These are phyloP conservation scores for Ophiostoma quercus DNA, from an alignment of 2,329 filamentous ascomycete species.

Conservation along the genomic window DNA sequence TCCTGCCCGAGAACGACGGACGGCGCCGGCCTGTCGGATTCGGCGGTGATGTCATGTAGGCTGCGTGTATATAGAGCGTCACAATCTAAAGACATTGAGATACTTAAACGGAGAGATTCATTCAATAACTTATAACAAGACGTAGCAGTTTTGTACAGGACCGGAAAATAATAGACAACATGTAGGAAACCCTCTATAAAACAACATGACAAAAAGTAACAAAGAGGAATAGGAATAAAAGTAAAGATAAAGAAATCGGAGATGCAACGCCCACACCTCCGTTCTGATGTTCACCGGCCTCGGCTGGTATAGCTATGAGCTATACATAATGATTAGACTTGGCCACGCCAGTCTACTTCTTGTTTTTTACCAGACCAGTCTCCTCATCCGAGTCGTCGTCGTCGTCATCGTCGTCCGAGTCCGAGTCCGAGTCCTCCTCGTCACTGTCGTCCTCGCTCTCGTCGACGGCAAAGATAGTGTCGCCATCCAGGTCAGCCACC, in stretches of 20 bases:
- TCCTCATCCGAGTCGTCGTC: conserved; percentile 60
- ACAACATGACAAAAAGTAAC: not conserved
- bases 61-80: not conserved
- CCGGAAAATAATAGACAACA: conserved; percentile 8
- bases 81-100: not conserved
- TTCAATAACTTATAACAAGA: not conserved
- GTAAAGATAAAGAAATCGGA: not conserved
- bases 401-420: conserved; percentile 74
- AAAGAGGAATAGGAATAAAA: not conserved
- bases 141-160: conserved; percentile 17
- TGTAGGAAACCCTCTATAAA: conserved; percentile 6
- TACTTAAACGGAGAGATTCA: not conserved
- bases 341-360: conserved; percentile 34
- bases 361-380: conserved; percentile 49
- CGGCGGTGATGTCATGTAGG: conserved; percentile 60
- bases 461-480: conserved; percentile 93
- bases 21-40: conserved; percentile 81
- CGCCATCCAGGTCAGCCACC: conserved; percentile 60
- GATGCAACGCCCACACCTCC: not conserved
- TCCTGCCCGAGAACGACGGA: conserved; percentile 74
- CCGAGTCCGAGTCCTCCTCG: conserved; percentile 60
- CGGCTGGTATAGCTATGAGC: not conserved
- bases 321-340: not conserved
- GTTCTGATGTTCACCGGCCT: not conserved
- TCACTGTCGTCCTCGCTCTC: conserved; percentile 79